Evolutionary conservation across 768 basidiomycete species (phyloP).

Genomic region (Pulveroboletus sp.): DNA sequence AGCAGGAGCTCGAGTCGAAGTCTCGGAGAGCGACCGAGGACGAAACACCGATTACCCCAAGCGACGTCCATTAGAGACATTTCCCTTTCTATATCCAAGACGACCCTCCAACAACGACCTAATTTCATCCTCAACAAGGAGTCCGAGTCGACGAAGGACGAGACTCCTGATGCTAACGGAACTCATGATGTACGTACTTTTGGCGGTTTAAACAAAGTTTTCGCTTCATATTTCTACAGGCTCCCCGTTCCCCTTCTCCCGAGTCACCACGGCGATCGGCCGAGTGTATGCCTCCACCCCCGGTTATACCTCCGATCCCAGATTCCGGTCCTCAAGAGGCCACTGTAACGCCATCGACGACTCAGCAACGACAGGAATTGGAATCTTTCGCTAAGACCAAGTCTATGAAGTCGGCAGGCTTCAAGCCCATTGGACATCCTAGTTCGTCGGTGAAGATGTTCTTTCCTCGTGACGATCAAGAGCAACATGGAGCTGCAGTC

Average conservation of each 20-base stretch:
- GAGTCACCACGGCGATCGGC: conserved; percentile 19
- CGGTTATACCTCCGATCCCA: conserved; percentile 20
- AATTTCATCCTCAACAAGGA: conserved; percentile 21
- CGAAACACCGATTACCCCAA: conserved; percentile 62
- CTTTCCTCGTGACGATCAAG: conserved; percentile 79
- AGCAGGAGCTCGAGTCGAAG: conserved; percentile 52
- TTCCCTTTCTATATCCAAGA: conserved; percentile 31
- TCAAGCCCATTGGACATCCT: conserved; percentile 61
- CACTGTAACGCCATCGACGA: conserved; percentile 4
- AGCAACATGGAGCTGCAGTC: conserved; percentile 33
- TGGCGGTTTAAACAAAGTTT: neutral
- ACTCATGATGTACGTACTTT: conserved; percentile 29
- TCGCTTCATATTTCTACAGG: conserved; percentile 18
- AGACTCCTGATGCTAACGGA: conserved; percentile 37
- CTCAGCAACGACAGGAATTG: conserved; percentile 15
- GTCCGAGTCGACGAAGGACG: conserved; percentile 31
- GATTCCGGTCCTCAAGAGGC: conserved; percentile 15
- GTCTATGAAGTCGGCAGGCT: conserved; percentile 44
- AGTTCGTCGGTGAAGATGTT: conserved; percentile 64
- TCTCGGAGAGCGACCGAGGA: conserved; percentile 46
- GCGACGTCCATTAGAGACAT: conserved; percentile 38
- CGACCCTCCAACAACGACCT: conserved; percentile 21
- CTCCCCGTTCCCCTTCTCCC: conserved; percentile 18
- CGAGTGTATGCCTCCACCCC: conserved; percentile 34
- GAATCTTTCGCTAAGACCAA: conserved; percentile 20